Conservation (phyloP, 257 asterid species). For the Rubia yunnanensis region DNA sequence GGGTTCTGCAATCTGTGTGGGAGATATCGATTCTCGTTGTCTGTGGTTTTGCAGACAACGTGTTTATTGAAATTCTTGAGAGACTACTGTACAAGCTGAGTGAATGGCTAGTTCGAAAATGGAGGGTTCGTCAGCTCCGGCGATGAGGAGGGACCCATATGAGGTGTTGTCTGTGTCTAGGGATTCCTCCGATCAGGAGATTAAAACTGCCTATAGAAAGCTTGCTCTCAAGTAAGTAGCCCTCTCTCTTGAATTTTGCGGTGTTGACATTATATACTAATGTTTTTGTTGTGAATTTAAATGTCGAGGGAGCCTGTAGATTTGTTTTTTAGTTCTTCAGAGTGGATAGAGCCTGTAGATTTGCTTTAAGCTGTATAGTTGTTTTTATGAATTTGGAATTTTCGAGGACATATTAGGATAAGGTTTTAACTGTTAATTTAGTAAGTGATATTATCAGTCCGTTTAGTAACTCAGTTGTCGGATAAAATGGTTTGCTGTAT, state of each 20-base stretch:
- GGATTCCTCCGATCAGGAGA: conserved; percentile 94
- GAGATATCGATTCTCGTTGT: conserved; percentile 9
- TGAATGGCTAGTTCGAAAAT: conserved; percentile 50
- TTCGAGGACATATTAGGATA: neutral
- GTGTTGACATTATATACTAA: neutral
- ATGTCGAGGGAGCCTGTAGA: neutral
- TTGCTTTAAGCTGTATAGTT: conserved; percentile 1
- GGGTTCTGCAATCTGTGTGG: conserved; percentile 3
- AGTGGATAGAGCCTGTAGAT: neutral
- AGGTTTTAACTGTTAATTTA: no score
- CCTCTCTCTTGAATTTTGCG: neutral
- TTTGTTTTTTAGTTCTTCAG: conserved; percentile 2
- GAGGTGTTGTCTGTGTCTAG: conserved; percentile 82
- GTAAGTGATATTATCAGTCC: neutral
- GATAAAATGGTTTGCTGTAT: neutral
- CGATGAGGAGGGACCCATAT: conserved; percentile 77
- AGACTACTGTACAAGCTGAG: neutral
- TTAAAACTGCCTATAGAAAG: conserved; percentile 92
- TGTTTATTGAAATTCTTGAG: conserved; percentile 9
- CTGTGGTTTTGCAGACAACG: conserved; percentile 17
- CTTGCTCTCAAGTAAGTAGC: conserved; percentile 87
- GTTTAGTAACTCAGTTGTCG: neutral
- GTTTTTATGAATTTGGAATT: neutral
- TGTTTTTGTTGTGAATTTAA: neutral
- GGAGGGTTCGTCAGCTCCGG: conserved; percentile 80